Base-by-base conservation (phyloP, 2,329 filamentous ascomycete genomes). In the Aspergillus uvarum region DNA sequence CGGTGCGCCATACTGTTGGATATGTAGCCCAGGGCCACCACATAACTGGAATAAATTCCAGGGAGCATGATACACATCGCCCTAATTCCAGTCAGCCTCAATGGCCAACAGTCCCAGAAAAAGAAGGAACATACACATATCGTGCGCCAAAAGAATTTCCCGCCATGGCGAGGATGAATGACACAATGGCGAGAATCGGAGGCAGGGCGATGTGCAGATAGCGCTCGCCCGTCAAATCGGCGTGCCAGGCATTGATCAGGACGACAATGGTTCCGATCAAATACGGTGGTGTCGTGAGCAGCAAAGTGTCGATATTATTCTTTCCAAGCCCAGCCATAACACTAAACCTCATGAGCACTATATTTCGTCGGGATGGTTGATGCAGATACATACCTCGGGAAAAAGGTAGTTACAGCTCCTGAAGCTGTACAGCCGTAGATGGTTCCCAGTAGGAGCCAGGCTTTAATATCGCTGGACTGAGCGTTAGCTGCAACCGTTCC, bases 31-130 rank as follows among this genome's bases (percentile, higher is more conserved):
- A 53, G 31, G 4, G 51, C 32, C 4, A 53, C 51, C 1, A 53
- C 51, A 26, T 53, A 53, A 2, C 35, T 12, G 8, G 51, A 38
- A 38, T 42, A 47, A 12, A 53, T 53, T 14, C 51, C 32, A 16
- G 32, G 32, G 1, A 53, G 51, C 51, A 53, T 53, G 32, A 53
- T 44, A 21, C 51, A 44, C 51, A 53, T 53, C 16, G 51, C 51
- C n/a, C 51, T 53, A n/a, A 8, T 16, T 7, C 4, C 4, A 35
- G 8, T 42, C 14, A 35, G 12, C 12, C n/a, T 52, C 35, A 24
- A 5, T 16, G 6, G 3, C 7, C 2, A 6, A 14, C 22, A 10
- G 14, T 16, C n/a, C 10, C 3, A 35, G 14, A 11, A 11, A 11
- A 4, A 35, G 31, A 22, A 35, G 5, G 14, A 7, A 42, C 51